Conservation (phyloP, 2,329 filamentous ascomycete species). For the Thelonectria olida region DNA sequence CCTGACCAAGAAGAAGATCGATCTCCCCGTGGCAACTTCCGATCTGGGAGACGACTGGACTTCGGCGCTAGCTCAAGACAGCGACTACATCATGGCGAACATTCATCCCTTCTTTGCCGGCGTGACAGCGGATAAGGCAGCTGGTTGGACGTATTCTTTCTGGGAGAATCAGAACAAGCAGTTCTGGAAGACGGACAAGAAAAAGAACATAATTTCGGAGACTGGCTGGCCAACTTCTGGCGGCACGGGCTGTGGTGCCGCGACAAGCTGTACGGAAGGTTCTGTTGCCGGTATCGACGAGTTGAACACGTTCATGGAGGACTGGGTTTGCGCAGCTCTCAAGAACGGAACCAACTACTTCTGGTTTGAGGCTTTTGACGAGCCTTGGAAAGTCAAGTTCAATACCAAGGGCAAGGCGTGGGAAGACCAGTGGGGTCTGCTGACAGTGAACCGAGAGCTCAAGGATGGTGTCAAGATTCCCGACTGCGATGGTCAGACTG, state of each 20-base stretch:
- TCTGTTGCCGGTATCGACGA: slow-evolving; percentile 81
- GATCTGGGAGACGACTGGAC: slow-evolving; percentile 93
- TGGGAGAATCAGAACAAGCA: slow-evolving; percentile 76
- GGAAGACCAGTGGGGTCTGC: slow-evolving; percentile 96
- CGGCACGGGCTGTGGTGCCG: slow-evolving; percentile 77
- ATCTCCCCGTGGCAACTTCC: slow-evolving; percentile 83
- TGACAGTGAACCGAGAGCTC: slow-evolving; percentile 85
- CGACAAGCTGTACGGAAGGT: slow-evolving; percentile 67
- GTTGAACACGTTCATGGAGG: slow-evolving; percentile 86
- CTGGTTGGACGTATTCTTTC: slow-evolving; percentile 84
- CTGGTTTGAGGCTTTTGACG: slow-evolving; percentile 97
- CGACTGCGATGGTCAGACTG: slow-evolving; percentile 81
- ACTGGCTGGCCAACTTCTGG: slow-evolving; percentile 90
- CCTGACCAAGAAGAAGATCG: slow-evolving; percentile 71
- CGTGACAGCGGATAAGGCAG: slow-evolving; percentile 71
- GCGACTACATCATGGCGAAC: slow-evolving; percentile 95
- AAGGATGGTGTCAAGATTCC: slow-evolving; percentile 88
- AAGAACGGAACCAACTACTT: slow-evolving; percentile 91
- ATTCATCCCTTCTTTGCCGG: slow-evolving; percentile 97
- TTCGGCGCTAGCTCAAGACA: slow-evolving; percentile 69
- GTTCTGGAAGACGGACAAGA: slow-evolving; percentile 69
- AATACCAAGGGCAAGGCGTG: slow-evolving; percentile 76
- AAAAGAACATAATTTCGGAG: slow-evolving; percentile 85
- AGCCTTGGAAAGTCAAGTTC: slow-evolving; percentile 89
- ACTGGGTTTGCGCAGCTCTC: slow-evolving; percentile 85